These are phyloP conservation scores for Candida pini DNA, from an alignment of 805 yeast genomes.

Conservation along the genomic window DNA sequence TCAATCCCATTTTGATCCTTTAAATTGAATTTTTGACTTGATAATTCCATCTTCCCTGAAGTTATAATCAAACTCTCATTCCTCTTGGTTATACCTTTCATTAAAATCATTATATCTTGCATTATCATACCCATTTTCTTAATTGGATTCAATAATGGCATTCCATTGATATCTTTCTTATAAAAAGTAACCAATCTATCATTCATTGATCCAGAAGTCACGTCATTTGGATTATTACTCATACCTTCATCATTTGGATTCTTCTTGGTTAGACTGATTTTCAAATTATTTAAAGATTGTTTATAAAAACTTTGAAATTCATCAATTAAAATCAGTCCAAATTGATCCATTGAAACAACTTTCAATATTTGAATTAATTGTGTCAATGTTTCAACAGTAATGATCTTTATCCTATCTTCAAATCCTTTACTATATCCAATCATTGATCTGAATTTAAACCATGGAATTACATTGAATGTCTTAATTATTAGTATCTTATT, in stretches of 20 bases:
- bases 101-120: constrained; percentile 15
- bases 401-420: constrained; percentile 9
- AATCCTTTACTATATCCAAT: constrained; percentile 1
- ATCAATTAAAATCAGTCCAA: constrained; percentile 22
- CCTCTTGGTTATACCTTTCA: constrained; percentile 10
- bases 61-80: constrained; percentile 19
- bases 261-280: constrained; percentile 1
- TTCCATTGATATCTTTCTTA: constrained; percentile 18
- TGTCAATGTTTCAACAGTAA: constrained; percentile 13
- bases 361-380: constrained; percentile 20
- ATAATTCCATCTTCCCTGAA: constrained; percentile 23
- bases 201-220: neutral
- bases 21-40: constrained; percentile 21
- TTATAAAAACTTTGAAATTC: constrained; percentile 24
- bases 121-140: constrained; percentile 17
- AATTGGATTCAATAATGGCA: constrained; percentile 15
- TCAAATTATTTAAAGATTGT: constrained; percentile 7
- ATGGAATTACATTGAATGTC: constrained; percentile 19
- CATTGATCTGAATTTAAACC: constrained; percentile 17
- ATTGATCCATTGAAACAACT: constrained; percentile 10
- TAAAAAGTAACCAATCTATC: constrained; percentile 1
- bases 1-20: neutral
- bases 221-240: neutral
- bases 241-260: constrained; percentile 1
- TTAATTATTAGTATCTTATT: constrained; percentile 12